These are phyloP conservation scores for Rubus idaeus DNA, from an alignment of 306 rosid species.

Conservation along the genomic window DNA sequence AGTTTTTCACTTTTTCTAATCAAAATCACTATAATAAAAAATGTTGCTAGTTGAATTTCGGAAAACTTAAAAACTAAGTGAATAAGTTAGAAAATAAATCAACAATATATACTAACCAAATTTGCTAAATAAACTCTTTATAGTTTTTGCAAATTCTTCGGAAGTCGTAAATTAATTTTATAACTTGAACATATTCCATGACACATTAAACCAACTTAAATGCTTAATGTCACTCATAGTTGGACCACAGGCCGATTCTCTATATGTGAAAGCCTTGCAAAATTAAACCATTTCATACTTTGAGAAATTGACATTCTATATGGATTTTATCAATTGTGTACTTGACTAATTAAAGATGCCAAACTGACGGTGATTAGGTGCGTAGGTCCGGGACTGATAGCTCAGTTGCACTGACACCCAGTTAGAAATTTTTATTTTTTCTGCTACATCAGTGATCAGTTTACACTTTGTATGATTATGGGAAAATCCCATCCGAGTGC, in stretches of 20 bases:
- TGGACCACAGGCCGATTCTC: not conserved
- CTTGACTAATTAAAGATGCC: not conserved
- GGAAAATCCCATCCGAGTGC: conserved; percentile 12
- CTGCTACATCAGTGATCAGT: not conserved
- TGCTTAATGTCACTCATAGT: not conserved
- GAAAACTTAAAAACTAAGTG: not conserved
- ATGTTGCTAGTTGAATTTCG: not conserved
- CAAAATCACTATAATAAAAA: not conserved
- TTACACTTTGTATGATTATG: not conserved
- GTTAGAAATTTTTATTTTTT: not conserved
- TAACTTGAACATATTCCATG: not conserved
- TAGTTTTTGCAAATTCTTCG: not conserved
- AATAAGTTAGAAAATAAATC: not conserved
- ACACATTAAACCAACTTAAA: not conserved
- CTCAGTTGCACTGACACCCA: not conserved
- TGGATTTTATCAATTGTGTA: not conserved
- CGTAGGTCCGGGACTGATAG: not conserved
- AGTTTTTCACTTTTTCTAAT: not conserved
- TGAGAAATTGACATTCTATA: not conserved
- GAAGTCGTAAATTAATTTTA: not conserved
- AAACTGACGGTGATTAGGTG: conserved; percentile 9
- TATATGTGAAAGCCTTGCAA: conserved; percentile 1
- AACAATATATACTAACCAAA: not conserved
- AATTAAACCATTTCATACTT: no score
- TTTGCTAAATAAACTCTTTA: not conserved